Evolutionary conservation across 768 basidiomycete species (phyloP).

Genomic region (Boletus subparvulus): DNA sequence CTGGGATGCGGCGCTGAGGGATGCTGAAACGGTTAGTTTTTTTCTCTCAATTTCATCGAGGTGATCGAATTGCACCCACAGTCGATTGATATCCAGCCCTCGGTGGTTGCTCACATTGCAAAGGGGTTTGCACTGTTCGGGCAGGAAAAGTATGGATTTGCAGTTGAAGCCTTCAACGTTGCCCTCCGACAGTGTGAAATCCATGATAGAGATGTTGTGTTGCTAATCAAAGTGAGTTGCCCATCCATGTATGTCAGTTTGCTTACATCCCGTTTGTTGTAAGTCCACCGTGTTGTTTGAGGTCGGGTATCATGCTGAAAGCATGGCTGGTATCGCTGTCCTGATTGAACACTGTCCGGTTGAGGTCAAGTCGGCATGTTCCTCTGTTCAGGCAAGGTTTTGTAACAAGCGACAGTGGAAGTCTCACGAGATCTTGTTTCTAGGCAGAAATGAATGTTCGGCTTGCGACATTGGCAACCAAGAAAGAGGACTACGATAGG

Average conservation of each 20-base stretch:
- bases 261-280: background rate
- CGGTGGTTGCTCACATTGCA: conserved; percentile 6
- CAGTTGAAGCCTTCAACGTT: conserved; percentile 3
- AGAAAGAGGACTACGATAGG: background rate
- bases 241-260: too few species aligned
- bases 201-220: conserved; percentile 1
- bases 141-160: conserved; percentile 3
- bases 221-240: conserved; percentile 1
- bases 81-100: conserved; percentile 12
- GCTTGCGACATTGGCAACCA: background rate
- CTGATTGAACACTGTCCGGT: conserved; percentile 2
- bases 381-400: conserved; percentile 6
- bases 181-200: conserved; percentile 10
- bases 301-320: conserved; percentile 8
- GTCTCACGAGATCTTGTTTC: background rate
- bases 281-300: conserved; percentile 10
- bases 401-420: background rate
- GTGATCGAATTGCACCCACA: background rate
- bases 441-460: conserved; percentile 8
- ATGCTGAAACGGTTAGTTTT: conserved; percentile 8
- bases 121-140: conserved; percentile 11
- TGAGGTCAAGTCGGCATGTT: background rate
- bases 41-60: background rate
- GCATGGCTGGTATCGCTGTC: conserved; percentile 10
- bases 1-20: conserved; percentile 8